Percentiles rank a stretch among this genome's conserved stretches.
These are phyloP conservation scores for Umbelopsis isabellina DNA, from an alignment of 192 early-diverging fungal genomes.

Conservation along the genomic window DNA sequence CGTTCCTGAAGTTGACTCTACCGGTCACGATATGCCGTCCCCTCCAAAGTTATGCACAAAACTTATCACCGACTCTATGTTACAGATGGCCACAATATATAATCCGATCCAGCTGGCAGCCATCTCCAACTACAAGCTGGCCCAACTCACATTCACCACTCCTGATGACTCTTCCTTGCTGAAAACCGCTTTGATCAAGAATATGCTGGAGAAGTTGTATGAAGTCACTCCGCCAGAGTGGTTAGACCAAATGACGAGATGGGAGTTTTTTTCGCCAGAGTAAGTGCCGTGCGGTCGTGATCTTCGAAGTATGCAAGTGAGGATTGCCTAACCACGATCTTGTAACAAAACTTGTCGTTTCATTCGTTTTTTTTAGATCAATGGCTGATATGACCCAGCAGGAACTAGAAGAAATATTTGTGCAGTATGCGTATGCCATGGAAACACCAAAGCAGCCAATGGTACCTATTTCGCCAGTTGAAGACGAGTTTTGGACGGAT, in stretches of 20 bases:
- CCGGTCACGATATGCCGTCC: not conserved
- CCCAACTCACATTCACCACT: slow-evolving; percentile 44
- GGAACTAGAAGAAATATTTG: slow-evolving; percentile 38
- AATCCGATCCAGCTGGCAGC: slow-evolving; percentile 47
- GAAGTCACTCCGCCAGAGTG: slow-evolving; percentile 41
- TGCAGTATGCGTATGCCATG: slow-evolving; percentile 38
- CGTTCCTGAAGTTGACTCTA: not conserved
- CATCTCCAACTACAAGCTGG: slow-evolving; percentile 47
- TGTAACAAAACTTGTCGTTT: too few relatives aligned
- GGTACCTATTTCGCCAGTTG: not conserved
- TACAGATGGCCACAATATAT: slow-evolving; percentile 29
- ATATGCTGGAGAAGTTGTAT: slow-evolving; percentile 39
- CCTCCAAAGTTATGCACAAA: slow-evolving; percentile 13
- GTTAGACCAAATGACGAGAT: slow-evolving; percentile 44
- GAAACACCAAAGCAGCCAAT: slow-evolving; percentile 23
- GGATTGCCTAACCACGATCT: not conserved
- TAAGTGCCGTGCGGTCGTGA: slow-evolving; percentile 8
- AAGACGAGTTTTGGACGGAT: slow-evolving; percentile 22
- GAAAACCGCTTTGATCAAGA: slow-evolving; percentile 46
- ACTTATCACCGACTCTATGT: not conserved
- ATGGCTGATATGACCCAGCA: slow-evolving; percentile 40
- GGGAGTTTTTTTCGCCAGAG: slow-evolving; percentile 45
- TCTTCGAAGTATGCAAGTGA: not conserved
- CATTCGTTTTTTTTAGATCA: too few relatives aligned
- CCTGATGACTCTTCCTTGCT: slow-evolving; percentile 40